phyloP scores from a whole-genome alignment of 148 eudicot species.

The Dianthus caryophyllus region DNA sequence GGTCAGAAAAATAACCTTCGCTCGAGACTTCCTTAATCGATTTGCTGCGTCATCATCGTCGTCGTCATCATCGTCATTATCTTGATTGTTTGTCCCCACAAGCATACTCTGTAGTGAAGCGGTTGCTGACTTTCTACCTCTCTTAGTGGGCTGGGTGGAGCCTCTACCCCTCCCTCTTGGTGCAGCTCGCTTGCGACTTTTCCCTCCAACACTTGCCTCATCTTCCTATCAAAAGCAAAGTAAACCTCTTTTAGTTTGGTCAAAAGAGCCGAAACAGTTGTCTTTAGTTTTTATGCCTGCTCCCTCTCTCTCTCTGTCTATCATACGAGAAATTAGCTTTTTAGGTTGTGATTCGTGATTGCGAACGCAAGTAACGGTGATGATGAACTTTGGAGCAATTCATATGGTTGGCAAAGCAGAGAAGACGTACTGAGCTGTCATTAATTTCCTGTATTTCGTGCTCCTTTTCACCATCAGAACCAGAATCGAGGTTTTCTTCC shows the following conservation, averaged over 20 bases:
- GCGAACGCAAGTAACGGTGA: background rate
- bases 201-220: slow-evolving; percentile 39
- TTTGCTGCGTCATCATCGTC: slow-evolving; percentile 44
- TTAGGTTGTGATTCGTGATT: background rate
- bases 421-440: slow-evolving; percentile 63
- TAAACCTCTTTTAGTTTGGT: background rate
- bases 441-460: slow-evolving; percentile 41
- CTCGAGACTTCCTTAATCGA: slow-evolving; percentile 54
- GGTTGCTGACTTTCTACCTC: slow-evolving; percentile 71
- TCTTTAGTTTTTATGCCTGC: background rate
- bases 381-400: background rate
- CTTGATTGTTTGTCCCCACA: slow-evolving; percentile 47
- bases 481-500: slow-evolving; percentile 77
- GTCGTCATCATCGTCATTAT: slow-evolving; percentile 59
- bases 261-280: background rate
- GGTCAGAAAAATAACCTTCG: slow-evolving; percentile 44
- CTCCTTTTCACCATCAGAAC: slow-evolving; percentile 63
- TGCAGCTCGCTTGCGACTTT: slow-evolving; percentile 79
- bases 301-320: no score
- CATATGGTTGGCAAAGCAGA: slow-evolving; percentile 6
- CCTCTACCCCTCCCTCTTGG: slow-evolving; percentile 84
- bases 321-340: slow-evolving; percentile 8
- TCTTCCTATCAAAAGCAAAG: slow-evolving; percentile 43
- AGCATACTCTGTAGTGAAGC: slow-evolving; percentile 62
- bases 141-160: slow-evolving; percentile 58